Conservation (phyloP, 495 filamentous ascomycete genomes). For the Trichocladium antarcticum region DNA sequence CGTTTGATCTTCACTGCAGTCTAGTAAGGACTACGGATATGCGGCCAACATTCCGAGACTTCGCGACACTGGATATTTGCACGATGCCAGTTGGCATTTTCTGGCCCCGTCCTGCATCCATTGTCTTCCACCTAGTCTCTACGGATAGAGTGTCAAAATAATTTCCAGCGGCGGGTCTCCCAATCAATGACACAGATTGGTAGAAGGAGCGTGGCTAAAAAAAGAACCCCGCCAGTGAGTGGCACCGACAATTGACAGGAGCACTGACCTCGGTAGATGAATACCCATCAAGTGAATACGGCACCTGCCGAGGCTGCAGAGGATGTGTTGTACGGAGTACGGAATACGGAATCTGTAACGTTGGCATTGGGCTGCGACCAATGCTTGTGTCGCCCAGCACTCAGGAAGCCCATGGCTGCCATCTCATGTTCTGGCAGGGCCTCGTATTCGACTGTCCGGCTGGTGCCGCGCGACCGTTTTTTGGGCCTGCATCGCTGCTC, state of each 20-base stretch:
- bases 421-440: slow-evolving; percentile 6
- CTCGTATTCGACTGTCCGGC: slow-evolving; percentile 17
- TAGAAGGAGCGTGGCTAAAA: slow-evolving; percentile 9
- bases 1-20: neutral
- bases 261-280: neutral
- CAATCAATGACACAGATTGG: neutral
- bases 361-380: neutral
- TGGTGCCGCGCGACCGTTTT: slow-evolving; percentile 9
- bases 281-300: neutral
- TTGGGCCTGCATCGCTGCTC: slow-evolving; percentile 13
- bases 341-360: too few relatives aligned
- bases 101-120: too few relatives aligned
- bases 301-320: too few relatives aligned
- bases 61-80: too few relatives aligned
- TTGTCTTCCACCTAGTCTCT: too few relatives aligned
- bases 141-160: too few relatives aligned
- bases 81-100: too few relatives aligned
- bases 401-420: neutral
- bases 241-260: neutral
- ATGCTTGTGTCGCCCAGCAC: neutral
- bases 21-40: neutral
- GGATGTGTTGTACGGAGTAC: too few relatives aligned
- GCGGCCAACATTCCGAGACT: neutral
- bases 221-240: slow-evolving; percentile 6
- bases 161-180: neutral